Percentiles rank a stretch among this genome's conserved stretches.
Conservation (phyloP, 768 basidiomycete genomes). For the Tephrocybe sp. region DNA sequence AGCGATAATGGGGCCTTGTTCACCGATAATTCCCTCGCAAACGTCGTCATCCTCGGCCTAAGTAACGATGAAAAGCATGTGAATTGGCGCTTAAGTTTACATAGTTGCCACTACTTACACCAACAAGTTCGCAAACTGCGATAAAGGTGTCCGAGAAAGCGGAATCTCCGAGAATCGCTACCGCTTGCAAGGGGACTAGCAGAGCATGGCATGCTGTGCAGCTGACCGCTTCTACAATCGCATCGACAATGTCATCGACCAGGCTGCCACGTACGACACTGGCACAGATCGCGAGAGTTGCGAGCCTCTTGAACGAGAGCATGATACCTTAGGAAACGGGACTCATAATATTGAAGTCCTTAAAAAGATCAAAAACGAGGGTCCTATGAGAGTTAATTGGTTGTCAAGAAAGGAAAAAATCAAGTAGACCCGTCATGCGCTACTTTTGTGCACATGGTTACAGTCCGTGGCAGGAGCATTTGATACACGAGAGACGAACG, state of each 20-base stretch:
- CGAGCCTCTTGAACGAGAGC: conserved; percentile 10
- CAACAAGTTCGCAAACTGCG: conserved; percentile 42
- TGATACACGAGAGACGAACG: background rate
- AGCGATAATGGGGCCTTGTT: conserved; percentile 59
- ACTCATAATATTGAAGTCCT: background rate
- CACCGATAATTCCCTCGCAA: conserved; percentile 48
- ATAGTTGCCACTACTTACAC: conserved; percentile 24
- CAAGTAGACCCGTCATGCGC: background rate
- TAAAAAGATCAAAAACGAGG: background rate
- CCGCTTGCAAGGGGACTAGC: conserved; percentile 42
- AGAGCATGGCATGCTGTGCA: conserved; percentile 55
- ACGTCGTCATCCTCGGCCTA: conserved; percentile 60
- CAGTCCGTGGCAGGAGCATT: background rate
- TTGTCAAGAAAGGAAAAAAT: background rate
- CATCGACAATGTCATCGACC: conserved; percentile 40
- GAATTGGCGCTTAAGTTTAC: too few relatives aligned
- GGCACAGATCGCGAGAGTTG: conserved; percentile 15
- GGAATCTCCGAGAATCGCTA: conserved; percentile 50
- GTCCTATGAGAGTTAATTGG: background rate
- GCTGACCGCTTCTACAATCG: conserved; percentile 43
- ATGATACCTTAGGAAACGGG: background rate
- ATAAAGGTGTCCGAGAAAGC: conserved; percentile 43
- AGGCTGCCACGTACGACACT: conserved; percentile 27
- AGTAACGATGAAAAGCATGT: background rate
- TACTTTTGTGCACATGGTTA: background rate